These are phyloP conservation scores for Colletotrichum musicola DNA, from an alignment of 2,329 filamentous ascomycete genomes.

Conservation along the genomic window DNA sequence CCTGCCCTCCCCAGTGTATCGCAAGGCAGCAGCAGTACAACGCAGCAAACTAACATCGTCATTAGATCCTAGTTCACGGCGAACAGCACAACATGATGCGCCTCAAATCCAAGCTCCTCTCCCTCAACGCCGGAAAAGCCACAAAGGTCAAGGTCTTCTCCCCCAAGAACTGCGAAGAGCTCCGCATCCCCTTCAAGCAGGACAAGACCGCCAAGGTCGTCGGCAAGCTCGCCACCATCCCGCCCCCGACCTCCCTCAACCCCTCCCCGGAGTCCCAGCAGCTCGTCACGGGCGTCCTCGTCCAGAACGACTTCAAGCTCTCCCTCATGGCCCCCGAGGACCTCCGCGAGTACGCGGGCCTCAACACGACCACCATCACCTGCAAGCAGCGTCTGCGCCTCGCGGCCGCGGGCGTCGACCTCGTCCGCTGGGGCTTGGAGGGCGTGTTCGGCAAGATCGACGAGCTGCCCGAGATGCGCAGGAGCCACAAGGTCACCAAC, in stretches of 20 bases:
- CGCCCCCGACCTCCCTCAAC: conserved; percentile 68
- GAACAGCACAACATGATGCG: conserved; percentile 99
- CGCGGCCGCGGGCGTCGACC: conserved; percentile 87
- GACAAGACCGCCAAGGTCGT: conserved; percentile 98
- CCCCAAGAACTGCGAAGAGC: conserved; percentile 93
- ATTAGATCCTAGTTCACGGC: conserved; percentile 92
- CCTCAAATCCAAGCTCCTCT: conserved; percentile 92
- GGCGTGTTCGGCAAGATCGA: conserved; percentile 93
- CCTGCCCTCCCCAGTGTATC: too few relatives aligned
- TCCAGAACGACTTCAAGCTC: conserved; percentile 98
- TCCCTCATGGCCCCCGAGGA: conserved; percentile 98
- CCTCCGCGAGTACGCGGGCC: conserved; percentile 93
- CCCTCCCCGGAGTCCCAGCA: conserved; percentile 51
- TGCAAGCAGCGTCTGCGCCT: conserved; percentile 93
- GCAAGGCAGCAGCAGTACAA: background rate
- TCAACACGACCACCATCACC: conserved; percentile 93
- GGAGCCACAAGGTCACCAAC: conserved; percentile 48
- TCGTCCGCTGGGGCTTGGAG: conserved; percentile 94
- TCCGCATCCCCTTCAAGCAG: conserved; percentile 93
- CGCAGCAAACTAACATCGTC: conserved; percentile 34
- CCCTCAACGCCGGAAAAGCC: conserved; percentile 86
- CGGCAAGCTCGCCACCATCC: conserved; percentile 87
- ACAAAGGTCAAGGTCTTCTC: conserved; percentile 92
- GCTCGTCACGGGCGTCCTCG: conserved; percentile 89
- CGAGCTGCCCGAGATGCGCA: conserved; percentile 69